Conservation (phyloP, 176 grass and related monocot genomes). For the Oryza glumipatula region DNA sequence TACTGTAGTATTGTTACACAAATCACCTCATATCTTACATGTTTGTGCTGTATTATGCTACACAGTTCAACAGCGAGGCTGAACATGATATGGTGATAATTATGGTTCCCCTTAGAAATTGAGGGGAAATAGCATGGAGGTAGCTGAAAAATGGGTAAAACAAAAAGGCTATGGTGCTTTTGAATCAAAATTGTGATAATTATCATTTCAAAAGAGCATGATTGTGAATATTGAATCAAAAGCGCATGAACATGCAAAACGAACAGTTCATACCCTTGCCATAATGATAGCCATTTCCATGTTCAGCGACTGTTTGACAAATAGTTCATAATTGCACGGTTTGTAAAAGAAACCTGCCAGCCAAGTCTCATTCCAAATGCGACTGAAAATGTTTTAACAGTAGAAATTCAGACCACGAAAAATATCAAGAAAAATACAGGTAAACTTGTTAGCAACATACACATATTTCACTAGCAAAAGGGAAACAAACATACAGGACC, state of each 20-base stretch:
- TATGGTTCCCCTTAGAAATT: background rate
- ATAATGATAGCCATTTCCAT: conserved; percentile 99
- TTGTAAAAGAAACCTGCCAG: conserved; percentile 95
- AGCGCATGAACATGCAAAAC: background rate
- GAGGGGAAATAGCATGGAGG: background rate
- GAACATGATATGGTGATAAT: background rate
- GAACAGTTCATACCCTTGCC: conserved; percentile 76
- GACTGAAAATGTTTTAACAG: conserved; percentile 56
- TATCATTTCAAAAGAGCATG: background rate
- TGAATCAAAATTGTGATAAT: conserved; percentile 18
- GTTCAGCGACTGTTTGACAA: conserved; percentile 98
- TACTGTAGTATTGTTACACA: background rate
- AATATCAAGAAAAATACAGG: background rate
- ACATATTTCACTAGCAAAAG: conserved; percentile 3
- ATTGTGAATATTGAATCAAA: background rate
- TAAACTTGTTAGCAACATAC: conserved; percentile 25
- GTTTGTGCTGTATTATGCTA: conserved; percentile 17
- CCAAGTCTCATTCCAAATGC: conserved; percentile 99
- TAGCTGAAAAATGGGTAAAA: conserved; percentile 5
- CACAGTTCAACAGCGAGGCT: conserved; percentile 5
- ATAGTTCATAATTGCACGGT: conserved; percentile 97
- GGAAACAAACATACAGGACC: conserved; percentile 15
- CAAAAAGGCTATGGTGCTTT: background rate
- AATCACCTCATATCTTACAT: background rate
- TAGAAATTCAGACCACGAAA: background rate